phyloP scores from a whole-genome alignment of 768 basidiomycete species.

The Xanthoconium stramineum region DNA sequence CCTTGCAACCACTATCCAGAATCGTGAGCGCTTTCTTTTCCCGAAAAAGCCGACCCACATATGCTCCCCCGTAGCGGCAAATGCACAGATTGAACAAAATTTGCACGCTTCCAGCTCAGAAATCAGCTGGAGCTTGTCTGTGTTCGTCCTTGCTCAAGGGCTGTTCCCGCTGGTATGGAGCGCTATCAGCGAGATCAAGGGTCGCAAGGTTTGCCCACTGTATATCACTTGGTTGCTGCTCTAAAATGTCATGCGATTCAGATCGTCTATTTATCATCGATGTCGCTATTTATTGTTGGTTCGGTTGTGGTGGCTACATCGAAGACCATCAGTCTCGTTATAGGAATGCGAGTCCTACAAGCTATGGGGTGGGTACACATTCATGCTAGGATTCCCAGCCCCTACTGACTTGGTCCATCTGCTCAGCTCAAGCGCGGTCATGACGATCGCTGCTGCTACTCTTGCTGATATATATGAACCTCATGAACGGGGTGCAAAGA shows the following conservation, averaged over 20 bases:
- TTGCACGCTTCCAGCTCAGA: slow-evolving; percentile 59
- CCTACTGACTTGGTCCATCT: not conserved
- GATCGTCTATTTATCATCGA: slow-evolving; percentile 56
- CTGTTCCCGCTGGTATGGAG: slow-evolving; percentile 65
- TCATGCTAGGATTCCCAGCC: not conserved
- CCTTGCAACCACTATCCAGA: slow-evolving; percentile 24
- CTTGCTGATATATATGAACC: slow-evolving; percentile 80
- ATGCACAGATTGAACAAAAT: slow-evolving; percentile 57
- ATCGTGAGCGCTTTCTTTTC: slow-evolving; percentile 19
- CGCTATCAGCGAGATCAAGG: slow-evolving; percentile 71
- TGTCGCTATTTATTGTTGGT: slow-evolving; percentile 52
- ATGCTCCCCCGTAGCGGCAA: slow-evolving; percentile 48
- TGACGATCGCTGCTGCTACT: slow-evolving; percentile 73
- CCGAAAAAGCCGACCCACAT: not conserved
- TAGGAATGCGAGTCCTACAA: slow-evolving; percentile 67
- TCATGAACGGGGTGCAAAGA: slow-evolving; percentile 72
- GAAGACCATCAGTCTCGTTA: slow-evolving; percentile 52
- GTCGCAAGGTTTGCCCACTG: slow-evolving; percentile 51
- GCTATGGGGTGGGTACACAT: slow-evolving; percentile 47
- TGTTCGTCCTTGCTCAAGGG: slow-evolving; percentile 74
- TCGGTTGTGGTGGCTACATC: slow-evolving; percentile 59
- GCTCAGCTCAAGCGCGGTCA: slow-evolving; percentile 59
- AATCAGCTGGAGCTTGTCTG: slow-evolving; percentile 65
- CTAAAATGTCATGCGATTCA: slow-evolving; percentile 16
- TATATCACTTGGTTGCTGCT: not conserved